phyloP scores from a whole-genome alignment of 805 yeast genomes.

The Teunomyces stri region DNA sequence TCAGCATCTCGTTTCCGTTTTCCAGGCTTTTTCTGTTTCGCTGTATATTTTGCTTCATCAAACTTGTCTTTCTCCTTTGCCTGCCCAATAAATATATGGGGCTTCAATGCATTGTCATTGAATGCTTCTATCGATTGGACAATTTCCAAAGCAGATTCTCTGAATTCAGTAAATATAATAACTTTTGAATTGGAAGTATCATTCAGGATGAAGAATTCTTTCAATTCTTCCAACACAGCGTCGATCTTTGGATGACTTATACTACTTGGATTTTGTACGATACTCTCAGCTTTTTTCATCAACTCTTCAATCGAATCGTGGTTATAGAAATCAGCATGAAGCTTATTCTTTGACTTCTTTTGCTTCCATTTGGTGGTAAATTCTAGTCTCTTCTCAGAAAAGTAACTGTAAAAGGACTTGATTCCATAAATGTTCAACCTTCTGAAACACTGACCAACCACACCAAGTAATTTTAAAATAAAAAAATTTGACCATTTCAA shows the following conservation, averaged over 20 bases:
- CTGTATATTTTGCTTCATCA: constrained; percentile 52
- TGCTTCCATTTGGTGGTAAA: constrained; percentile 55
- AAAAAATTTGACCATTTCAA: constrained; percentile 70
- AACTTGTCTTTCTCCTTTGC: constrained; percentile 69
- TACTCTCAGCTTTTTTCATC: constrained; percentile 42
- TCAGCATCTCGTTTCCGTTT: constrained; percentile 37
- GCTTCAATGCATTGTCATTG: constrained; percentile 34
- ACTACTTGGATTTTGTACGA: constrained; percentile 36
- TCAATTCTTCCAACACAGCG: constrained; percentile 54
- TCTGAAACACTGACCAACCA: constrained; percentile 69
- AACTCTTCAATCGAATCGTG: constrained; percentile 47
- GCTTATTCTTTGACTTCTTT: constrained; percentile 60
- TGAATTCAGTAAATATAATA: constrained; percentile 81
- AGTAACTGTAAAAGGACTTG: constrained; percentile 68
- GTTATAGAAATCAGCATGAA: constrained; percentile 60
- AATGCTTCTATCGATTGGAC: constrained; percentile 57
- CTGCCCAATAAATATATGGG: constrained; percentile 94
- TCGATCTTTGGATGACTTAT: constrained; percentile 75
- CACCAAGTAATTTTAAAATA: constrained; percentile 58
- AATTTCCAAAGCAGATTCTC: constrained; percentile 89
- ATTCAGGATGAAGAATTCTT: constrained; percentile 48
- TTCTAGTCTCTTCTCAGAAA: constrained; percentile 55
- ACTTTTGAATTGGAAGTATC: constrained; percentile 57
- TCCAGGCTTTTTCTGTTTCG: constrained; percentile 21
- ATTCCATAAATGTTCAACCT: constrained; percentile 81